Evolutionary conservation across 148 eudicot genomes (phyloP).

Genomic region (Rhododendron mucronatum): DNA sequence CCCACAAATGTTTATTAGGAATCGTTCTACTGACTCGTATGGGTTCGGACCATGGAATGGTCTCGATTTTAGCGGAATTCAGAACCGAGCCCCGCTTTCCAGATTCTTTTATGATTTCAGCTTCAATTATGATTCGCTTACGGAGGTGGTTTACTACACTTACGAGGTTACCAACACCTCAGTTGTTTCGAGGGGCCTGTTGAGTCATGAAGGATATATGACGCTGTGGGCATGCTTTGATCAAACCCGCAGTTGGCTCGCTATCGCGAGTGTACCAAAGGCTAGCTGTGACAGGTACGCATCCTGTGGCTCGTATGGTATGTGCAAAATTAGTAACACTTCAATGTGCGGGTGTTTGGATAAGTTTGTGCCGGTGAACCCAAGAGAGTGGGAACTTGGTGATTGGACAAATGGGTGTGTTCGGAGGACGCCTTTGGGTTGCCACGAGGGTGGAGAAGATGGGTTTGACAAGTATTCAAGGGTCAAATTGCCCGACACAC

Average conservation of each 20-base stretch:
- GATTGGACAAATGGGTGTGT: conserved; percentile 41
- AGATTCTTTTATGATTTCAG: neutral
- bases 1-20: neutral
- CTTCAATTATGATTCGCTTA: neutral
- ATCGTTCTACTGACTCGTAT: neutral
- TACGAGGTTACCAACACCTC: conserved; percentile 3
- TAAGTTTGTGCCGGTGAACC: conserved; percentile 22
- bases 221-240: neutral
- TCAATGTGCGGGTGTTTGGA: conserved; percentile 23
- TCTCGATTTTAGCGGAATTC: conserved; percentile 8
- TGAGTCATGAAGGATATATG: conserved; percentile 14
- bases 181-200: conserved; percentile 4
- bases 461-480: conserved; percentile 28
- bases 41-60: conserved; percentile 27
- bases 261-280: neutral
- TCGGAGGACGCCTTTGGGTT: conserved; percentile 16
- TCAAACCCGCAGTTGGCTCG: conserved; percentile 12
- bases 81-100: neutral
- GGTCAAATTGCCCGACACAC: conserved; percentile 33
- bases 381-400: conserved; percentile 17
- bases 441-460: conserved; percentile 14
- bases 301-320: conserved; percentile 20
- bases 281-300: conserved; percentile 22
- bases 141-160: neutral
- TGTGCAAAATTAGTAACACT: conserved; percentile 7